phyloP scores from a whole-genome alignment of 495 filamentous ascomycete genomes.

The Neurospora intermedia region DNA sequence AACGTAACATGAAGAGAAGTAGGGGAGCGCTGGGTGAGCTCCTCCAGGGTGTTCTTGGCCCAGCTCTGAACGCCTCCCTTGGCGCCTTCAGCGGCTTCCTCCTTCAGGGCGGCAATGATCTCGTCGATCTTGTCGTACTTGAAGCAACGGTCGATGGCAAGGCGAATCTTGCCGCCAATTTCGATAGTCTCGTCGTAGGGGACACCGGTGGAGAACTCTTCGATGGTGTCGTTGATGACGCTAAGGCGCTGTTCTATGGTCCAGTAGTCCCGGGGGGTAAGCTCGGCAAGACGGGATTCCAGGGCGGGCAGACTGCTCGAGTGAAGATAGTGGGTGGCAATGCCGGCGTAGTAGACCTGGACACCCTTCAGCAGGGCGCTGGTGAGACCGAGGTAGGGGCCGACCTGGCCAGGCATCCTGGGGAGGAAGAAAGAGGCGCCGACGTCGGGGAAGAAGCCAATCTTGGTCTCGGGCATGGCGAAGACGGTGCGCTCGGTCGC shows the following conservation, averaged over 20 bases:
- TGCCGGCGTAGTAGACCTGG: conserved; percentile 71
- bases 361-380: conserved; percentile 69
- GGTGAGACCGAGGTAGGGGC: conserved; percentile 87
- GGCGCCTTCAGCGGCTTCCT: conserved; percentile 47
- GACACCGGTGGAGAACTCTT: conserved; percentile 79
- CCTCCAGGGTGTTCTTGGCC: conserved; percentile 63
- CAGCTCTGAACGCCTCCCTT: conserved; percentile 43
- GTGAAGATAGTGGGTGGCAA: conserved; percentile 92
- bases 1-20: conserved; percentile 76
- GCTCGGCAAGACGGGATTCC: conserved; percentile 76
- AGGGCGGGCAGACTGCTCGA: conserved; percentile 70
- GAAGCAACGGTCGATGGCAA: conserved; percentile 81
- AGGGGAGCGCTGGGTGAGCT: conserved; percentile 64
- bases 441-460: conserved; percentile 97
- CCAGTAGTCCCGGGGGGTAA: conserved; percentile 72
- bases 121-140: conserved; percentile 50
- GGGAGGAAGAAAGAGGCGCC: conserved; percentile 93
- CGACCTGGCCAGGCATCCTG: conserved; percentile 68
- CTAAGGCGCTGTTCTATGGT: conserved; percentile 46
- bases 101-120: conserved; percentile 53
- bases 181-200: conserved; percentile 56
- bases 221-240: conserved; percentile 76
- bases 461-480: conserved; percentile 96
- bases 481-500: conserved; percentile 92
- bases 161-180: conserved; percentile 53